Evolutionary conservation across 2,329 filamentous ascomycete genomes (phyloP), one percentile per base, ranked within the genome.

Genomic region (Fusarium verrucosum): DNA sequence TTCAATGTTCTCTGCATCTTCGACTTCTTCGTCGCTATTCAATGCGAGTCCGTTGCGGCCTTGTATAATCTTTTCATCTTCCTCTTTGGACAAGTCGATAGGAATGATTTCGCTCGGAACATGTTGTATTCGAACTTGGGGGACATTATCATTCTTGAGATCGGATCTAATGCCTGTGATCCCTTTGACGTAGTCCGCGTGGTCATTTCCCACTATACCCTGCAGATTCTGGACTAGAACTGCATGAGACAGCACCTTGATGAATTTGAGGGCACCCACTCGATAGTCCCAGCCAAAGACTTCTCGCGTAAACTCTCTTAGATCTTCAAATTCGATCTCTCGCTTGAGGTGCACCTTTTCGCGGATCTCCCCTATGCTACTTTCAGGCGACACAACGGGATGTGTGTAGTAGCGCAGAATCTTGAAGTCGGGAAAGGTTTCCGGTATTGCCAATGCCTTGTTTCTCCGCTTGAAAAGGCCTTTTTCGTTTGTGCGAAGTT

Each of bases 401-500:
- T 94, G 89, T 0, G 91, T 94, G 70, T 99, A 99, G 72, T 92
- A 97, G 11, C 90, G 84, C 19, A 98, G 79, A 9, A 97, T 87
- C 37, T 92, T 90, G 42, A 86, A 78, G 62, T 92, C 89, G 0
- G 95, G 95, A 66, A 98, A 99, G 32, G 85, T 82, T 0, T 92
- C 88, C 0, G 94, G 94, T 28, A 99, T 90, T 5, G 77, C 80
- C 42, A 97, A 78, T 3, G 87, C 85, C 64, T 87, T 90, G 72
- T 95, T 92, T 71, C 87, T 92, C 14, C 85, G 87, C 37, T 86
- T 85, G 76, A 99, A 99, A 72, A 88, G 88, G 4, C 89, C 89
- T 72, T 87, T 91, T 73, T 95, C 89, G 72, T 99, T 99, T 25
- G 91, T 93, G 41, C 84, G 83, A 22, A 99, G 80, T 74, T 98